Base-by-base conservation (phyloP, 176 grass and related monocot genomes). In the Typha latifolia region DNA sequence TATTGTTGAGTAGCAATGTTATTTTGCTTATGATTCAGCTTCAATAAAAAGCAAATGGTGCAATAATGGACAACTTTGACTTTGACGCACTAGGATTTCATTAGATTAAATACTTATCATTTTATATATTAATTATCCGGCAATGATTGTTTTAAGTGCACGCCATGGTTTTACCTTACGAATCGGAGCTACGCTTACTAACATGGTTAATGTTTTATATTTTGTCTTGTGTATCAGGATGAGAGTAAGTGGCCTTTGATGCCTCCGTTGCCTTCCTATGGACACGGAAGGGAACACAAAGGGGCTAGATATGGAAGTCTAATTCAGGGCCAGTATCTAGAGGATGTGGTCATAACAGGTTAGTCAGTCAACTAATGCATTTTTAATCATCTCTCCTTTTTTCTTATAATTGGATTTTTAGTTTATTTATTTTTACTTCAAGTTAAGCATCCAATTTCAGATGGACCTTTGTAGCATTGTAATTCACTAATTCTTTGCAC, bases 281-380 rank as follows among this genome's bases (percentile, higher is more conserved):
- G 93, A 50, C 84, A 86, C 48, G 93, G 93, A 71, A 91, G 93
- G 73, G 93, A 96, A 62, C 74, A 78, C 68, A 91, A 63, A 71
- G 93, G 93, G 51, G 84, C 93, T 82, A 75, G 93, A 72, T 96
- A 96, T 47, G 93, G 93, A n/a, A 96, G 93, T 69, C 82, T 96
- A 62, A 91, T 96, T 73, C 88, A 96, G 51, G 93, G 93, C 49
- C 88, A 91, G 62, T 72, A 91, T 72, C 76, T 96, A 62, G 75
- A 75, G 69, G 85, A 91, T 82, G 85, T 96, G 68, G 79, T 76
- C 80, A 96, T 96, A 80, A 91, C 93, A 72, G 93, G 90, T 95
- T 71, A 31, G 47, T 78, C 26, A 14, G 20, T 51, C 18, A 19
- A 6, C 12, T 29, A 64, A 3, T 70, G 22, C 22, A 61, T 22